Evolutionary conservation across 768 basidiomycete genomes (phyloP), one percentile per base, ranked within the genome.

Genomic region (Suillus subalutaceus): DNA sequence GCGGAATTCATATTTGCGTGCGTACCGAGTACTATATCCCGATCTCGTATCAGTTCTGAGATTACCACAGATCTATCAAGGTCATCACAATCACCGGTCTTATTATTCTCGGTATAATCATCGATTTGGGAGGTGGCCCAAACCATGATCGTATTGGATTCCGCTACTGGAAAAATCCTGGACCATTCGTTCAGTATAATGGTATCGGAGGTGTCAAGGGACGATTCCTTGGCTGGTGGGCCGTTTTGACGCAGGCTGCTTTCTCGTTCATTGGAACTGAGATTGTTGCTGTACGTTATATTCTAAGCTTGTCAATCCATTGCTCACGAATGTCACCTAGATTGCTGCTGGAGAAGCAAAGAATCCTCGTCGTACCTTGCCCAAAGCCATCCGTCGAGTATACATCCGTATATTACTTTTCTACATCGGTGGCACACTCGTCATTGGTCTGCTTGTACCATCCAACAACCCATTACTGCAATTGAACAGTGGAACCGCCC

Each of bases 191-290:
- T 13, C 93, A 97, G 72, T 93, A 79, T 71, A 18, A 81, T 20
- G 80, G 75, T 5, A 92, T 94, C 26, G 13, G 71, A 4, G 96
- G 96, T 4, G 67, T 84, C 3, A 86, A 85, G 69, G 95, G 95
- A 12, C 86, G 82, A 30, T 97, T 97, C 84, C 83, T 89, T 26
- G 90, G 85, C 32, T 88, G 83, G 79, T 89, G 85, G 84, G 76
- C 85, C 0, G 89, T 90, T 65, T 79, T 96, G 79, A 88, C 89
- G 9, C 91, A 96, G 69, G 96, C 96, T 4, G 94, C 93, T 16
- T 97, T 96, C 82, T 94, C 93, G 13, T 96, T 84, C 76, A 94
- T 95, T 67, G 96, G 96, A 20, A 96, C 94, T 6, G 96, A 98
- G 77, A 95, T 97, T 72, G 94, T 97, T 50, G 94, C 93, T 37